Evolutionary conservation across 2,329 filamentous ascomycete species (phyloP).

Genomic region (Cladophialophora bantiana): DNA sequence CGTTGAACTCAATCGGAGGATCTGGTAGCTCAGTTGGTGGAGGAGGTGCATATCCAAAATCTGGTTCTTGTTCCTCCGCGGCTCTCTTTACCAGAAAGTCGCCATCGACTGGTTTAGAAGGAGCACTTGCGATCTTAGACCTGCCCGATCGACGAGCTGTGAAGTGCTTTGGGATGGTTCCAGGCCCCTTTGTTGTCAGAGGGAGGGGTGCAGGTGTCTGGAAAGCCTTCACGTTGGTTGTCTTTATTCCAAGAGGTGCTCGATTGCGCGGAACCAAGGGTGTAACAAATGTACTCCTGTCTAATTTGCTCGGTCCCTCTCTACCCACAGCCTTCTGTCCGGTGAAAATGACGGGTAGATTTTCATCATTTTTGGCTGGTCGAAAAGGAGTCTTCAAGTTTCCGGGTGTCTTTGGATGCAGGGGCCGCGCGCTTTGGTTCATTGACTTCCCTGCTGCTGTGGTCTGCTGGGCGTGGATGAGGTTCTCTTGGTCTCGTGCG

Average conservation of each 20-base stretch:
- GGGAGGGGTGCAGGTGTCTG: slow-evolving; percentile 71
- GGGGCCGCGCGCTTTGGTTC: slow-evolving; percentile 67
- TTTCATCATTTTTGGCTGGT: slow-evolving; percentile 82
- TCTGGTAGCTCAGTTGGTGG: slow-evolving; percentile 60
- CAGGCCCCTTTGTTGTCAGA: slow-evolving; percentile 66
- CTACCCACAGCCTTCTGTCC: slow-evolving; percentile 67
- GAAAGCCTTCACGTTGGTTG: slow-evolving; percentile 88
- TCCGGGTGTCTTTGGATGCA: slow-evolving; percentile 79
- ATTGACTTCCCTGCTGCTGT: slow-evolving; percentile 74
- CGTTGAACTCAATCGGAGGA: slow-evolving; percentile 53
- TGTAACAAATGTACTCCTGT: slow-evolving; percentile 75
- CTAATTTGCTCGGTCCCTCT: slow-evolving; percentile 58
- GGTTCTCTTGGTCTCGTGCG: slow-evolving; percentile 85
- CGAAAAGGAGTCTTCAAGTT: slow-evolving; percentile 83
- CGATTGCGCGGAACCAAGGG: slow-evolving; percentile 76
- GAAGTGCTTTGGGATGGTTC: slow-evolving; percentile 66
- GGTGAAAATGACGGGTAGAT: slow-evolving; percentile 66
- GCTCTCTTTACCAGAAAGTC: slow-evolving; percentile 43
- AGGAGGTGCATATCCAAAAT: slow-evolving; percentile 90
- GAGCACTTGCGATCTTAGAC: slow-evolving; percentile 57
- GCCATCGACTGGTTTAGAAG: slow-evolving; percentile 49
- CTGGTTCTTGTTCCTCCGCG: slow-evolving; percentile 67
- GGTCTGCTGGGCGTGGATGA: slow-evolving; percentile 76
- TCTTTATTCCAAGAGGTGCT: slow-evolving; percentile 90
- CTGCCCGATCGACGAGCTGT: slow-evolving; percentile 68